phyloP scores from a whole-genome alignment of 208 protist genomes.

The Cochliopodium minus region DNA sequence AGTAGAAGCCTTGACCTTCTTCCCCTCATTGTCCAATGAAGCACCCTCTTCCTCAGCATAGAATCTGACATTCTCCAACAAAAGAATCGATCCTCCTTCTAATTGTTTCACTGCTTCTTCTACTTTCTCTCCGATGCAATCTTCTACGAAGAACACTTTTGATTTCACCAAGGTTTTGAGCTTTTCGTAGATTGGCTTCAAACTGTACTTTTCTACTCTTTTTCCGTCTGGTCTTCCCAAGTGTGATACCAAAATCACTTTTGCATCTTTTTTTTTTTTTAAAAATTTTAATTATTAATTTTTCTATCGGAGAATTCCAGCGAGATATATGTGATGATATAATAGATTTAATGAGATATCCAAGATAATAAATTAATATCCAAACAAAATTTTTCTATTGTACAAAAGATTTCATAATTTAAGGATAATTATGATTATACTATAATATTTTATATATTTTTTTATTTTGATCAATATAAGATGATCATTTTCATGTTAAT shows the following conservation, averaged over 20 bases:
- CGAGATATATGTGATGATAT: too few relatives aligned
- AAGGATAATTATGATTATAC: too few relatives aligned
- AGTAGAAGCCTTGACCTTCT: conserved; percentile 23
- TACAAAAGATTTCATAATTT: too few relatives aligned
- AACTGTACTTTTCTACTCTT: background rate
- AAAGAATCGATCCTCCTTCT: conserved; percentile 22
- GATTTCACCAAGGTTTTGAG: background rate
- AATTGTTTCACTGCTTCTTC: background rate
- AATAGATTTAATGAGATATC: too few relatives aligned
- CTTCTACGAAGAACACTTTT: conserved; percentile 8
- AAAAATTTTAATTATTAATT: too few relatives aligned
- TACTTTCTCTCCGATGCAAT: conserved; percentile 11
- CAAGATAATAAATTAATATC: too few relatives aligned
- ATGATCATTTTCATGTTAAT: too few relatives aligned
- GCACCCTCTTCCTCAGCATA: conserved; percentile 74
- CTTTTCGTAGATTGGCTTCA: background rate
- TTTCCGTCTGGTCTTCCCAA: conserved; percentile 82
- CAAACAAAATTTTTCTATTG: too few relatives aligned
- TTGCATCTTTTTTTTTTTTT: too few relatives aligned
- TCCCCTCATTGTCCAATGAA: conserved; percentile 58
- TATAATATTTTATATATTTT: too few relatives aligned
- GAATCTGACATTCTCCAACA: conserved; percentile 87
- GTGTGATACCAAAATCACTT: conserved; percentile 73
- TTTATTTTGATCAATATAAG: too few relatives aligned
- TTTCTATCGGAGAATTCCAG: too few relatives aligned